A percentile compares a stretch with the other conserved stretches of the same genome.
phyloP scores from a whole-genome alignment of 2,329 filamentous ascomycete species.

The Fusarium sp. region DNA sequence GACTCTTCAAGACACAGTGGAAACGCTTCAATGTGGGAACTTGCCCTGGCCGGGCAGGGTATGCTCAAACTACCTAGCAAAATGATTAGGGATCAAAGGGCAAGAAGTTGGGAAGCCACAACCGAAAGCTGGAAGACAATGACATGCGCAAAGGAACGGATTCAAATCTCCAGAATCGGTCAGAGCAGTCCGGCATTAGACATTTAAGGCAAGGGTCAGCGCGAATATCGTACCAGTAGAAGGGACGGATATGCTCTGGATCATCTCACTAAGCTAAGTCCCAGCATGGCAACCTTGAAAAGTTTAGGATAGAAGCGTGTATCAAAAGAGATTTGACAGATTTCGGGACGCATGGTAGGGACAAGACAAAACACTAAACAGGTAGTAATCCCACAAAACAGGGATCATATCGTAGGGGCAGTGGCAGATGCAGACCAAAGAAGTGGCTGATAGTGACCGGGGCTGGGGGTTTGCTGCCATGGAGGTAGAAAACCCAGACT shows the following conservation, averaged over 20 bases:
- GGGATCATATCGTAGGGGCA: conserved; percentile 17
- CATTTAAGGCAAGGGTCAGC: conserved; percentile 37
- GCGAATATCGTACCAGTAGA: conserved; percentile 50
- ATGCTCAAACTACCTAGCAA: conserved; percentile 16
- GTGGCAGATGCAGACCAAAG: conserved; percentile 29
- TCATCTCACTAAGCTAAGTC: conserved; percentile 56
- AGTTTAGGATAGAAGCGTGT: conserved; percentile 51
- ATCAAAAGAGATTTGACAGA: conserved; percentile 56
- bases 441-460: conserved; percentile 38
- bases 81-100: conserved; percentile 17
- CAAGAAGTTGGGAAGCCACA: conserved; percentile 27
- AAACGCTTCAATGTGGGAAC: conserved; percentile 28
- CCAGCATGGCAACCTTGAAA: conserved; percentile 28
- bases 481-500: conserved; percentile 24
- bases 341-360: conserved; percentile 27
- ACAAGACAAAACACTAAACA: conserved; percentile 20
- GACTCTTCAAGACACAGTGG: conserved; percentile 24
- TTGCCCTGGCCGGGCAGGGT: conserved; percentile 29
- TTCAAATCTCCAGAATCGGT: conserved; percentile 22
- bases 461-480: conserved; percentile 15
- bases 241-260: conserved; percentile 56
- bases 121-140: conserved; percentile 13
- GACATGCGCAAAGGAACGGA: conserved; percentile 12
- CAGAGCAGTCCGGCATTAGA: conserved; percentile 37
- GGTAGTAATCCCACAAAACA: conserved; percentile 19